Percentiles rank a stretch among this genome's conserved stretches.
These are phyloP conservation scores for Hyaloperonospora arabidopsidis DNA, from an alignment of 352 stramenopile genomes.

Conservation along the genomic window DNA sequence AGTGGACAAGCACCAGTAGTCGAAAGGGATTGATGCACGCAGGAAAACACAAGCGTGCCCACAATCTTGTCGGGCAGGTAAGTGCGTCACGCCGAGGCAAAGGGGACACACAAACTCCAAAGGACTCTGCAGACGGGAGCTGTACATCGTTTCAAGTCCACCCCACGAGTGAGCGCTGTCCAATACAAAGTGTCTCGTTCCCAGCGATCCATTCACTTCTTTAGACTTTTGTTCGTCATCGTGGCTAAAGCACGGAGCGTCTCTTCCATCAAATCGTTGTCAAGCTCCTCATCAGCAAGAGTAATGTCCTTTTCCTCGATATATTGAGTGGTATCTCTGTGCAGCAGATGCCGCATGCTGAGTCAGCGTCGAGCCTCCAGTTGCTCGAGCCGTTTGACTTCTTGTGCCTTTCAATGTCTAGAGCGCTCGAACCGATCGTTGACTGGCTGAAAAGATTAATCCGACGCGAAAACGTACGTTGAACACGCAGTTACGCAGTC, in stretches of 20 bases:
- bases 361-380: constrained; percentile 8
- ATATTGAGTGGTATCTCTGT: neutral
- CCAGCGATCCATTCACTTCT: constrained; percentile 18
- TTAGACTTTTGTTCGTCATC: constrained; percentile 23
- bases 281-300: neutral
- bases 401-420: too few species aligned
- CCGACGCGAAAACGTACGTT: too few species aligned
- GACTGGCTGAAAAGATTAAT: too few species aligned
- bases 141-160: constrained; percentile 17
- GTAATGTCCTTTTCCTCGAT: constrained; percentile 5
- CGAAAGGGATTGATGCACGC: constrained; percentile 40
- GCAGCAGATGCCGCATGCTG: constrained; percentile 13
- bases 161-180: constrained; percentile 23
- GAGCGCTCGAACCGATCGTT: too few species aligned
- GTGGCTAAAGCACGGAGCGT: constrained; percentile 5
- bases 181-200: constrained; percentile 7
- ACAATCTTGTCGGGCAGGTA: constrained; percentile 41
- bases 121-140: constrained; percentile 24
- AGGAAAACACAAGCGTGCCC: constrained; percentile 46
- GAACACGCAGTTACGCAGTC: too few species aligned
- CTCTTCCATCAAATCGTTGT: neutral
- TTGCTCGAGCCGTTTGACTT: constrained; percentile 5
- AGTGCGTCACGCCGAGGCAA: constrained; percentile 34
- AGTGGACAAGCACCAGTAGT: constrained; percentile 35
- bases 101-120: constrained; percentile 34